These are phyloP conservation scores for Pilaira anomala DNA, from an alignment of 192 early-diverging fungal genomes.

Conservation along the genomic window DNA sequence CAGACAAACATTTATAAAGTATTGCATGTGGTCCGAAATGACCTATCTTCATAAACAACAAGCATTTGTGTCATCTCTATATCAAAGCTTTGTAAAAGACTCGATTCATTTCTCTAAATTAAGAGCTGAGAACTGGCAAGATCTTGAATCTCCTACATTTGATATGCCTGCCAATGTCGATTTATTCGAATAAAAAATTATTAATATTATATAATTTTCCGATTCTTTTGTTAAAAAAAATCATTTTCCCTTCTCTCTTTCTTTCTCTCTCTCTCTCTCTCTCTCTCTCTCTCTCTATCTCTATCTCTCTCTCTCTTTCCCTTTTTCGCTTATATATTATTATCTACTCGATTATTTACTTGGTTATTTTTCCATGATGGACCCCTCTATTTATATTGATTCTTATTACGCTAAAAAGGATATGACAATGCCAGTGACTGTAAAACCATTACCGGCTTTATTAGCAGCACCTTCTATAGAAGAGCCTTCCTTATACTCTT, in stretches of 20 bases:
- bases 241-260: not conserved
- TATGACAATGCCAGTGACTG: not conserved
- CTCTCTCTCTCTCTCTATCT: too few species aligned
- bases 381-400: too few species aligned
- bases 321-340: not conserved
- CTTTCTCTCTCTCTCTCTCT: not conserved
- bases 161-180: constrained; percentile 31
- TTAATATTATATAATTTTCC: not conserved
- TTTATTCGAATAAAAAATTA: constrained; percentile 17
- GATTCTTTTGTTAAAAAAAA: constrained; percentile 1
- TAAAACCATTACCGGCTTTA: not conserved
- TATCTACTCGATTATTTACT: too few species aligned
- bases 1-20: constrained; percentile 44
- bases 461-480: not conserved
- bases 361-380: too few species aligned
- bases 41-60: constrained; percentile 61
- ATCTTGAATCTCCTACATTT: constrained; percentile 28
- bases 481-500: not conserved
- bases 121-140: constrained; percentile 28
- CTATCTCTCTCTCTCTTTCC: not conserved
- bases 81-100: constrained; percentile 61
- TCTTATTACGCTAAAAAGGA: too few species aligned
- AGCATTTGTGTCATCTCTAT: constrained; percentile 54
- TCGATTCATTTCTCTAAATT: constrained; percentile 45
- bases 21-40: constrained; percentile 60